Conservation (phyloP, 805 yeast genomes). For the Teunomyces lycoperdinae region DNA sequence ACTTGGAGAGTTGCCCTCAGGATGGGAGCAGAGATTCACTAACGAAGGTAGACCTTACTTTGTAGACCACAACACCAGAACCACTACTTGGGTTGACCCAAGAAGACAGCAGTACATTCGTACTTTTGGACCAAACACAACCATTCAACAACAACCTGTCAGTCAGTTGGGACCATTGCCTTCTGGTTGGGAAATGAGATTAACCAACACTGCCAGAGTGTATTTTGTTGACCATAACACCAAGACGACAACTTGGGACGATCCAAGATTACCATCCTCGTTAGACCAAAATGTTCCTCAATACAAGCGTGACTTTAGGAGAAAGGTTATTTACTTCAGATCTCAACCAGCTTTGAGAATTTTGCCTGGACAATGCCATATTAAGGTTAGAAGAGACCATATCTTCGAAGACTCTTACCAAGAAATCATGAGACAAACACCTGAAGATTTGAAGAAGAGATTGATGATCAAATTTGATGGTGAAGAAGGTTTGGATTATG, state of each 20-base stretch:
- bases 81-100: conserved; percentile 99
- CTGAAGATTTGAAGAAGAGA: conserved; percentile 96
- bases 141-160: conserved; percentile 97
- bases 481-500: conserved; percentile 98
- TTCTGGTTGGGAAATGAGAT: conserved; percentile 99
- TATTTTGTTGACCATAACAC: conserved; percentile 99
- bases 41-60: conserved; percentile 98
- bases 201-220: conserved; percentile 97
- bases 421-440: conserved; percentile 98
- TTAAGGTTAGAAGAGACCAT: conserved; percentile 94
- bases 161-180: conserved; percentile 97
- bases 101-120: conserved; percentile 97
- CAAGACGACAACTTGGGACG: conserved; percentile 99
- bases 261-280: conserved; percentile 96
- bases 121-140: conserved; percentile 85
- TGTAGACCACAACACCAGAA: conserved; percentile 98
- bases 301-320: conserved; percentile 97
- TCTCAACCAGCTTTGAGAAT: conserved; percentile 97
- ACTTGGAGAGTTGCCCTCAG: conserved; percentile 93
- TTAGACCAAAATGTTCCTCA: conserved; percentile 98
- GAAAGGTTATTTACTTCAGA: conserved; percentile 95
- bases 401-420: conserved; percentile 97
- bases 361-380: conserved; percentile 97
- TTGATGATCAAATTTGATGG: conserved; percentile 98
- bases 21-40: conserved; percentile 98